Percentiles rank a stretch among this genome's conserved stretches.
Conservation (phyloP, 768 basidiomycete genomes). For the Clathrus columnatus region DNA sequence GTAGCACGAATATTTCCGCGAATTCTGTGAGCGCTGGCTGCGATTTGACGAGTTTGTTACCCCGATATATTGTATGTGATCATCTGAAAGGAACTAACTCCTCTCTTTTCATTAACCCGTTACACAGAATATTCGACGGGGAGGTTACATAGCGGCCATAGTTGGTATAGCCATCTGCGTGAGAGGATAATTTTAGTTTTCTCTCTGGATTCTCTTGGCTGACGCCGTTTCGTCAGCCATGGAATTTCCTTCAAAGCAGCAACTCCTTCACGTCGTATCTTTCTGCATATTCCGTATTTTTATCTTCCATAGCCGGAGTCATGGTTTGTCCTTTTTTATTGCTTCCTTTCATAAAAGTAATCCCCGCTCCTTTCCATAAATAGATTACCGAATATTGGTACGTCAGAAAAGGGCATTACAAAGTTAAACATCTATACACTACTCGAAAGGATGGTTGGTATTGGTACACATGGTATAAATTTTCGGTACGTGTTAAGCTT, state of each 20-base stretch:
- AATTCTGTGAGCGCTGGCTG: constrained; percentile 80
- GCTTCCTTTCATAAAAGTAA: not conserved
- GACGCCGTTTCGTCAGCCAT: constrained; percentile 29
- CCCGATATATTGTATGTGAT: constrained; percentile 57
- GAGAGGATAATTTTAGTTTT: not conserved
- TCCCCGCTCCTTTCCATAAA: not conserved
- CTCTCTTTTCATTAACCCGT: not conserved
- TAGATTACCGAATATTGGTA: constrained; percentile 76
- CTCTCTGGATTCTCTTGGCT: not conserved
- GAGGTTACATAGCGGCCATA: constrained; percentile 74
- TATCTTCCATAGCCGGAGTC: constrained; percentile 73
- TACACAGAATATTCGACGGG: constrained; percentile 66
- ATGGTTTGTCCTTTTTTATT: constrained; percentile 39
- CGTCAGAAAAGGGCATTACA: constrained; percentile 59
- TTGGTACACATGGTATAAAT: constrained; percentile 69
- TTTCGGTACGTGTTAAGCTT: constrained; percentile 39
- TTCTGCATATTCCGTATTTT: constrained; percentile 73
- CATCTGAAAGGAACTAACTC: not conserved
- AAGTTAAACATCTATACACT: constrained; percentile 63
- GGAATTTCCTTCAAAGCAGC: constrained; percentile 66
- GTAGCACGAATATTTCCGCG: constrained; percentile 70
- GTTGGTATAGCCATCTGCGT: constrained; percentile 61
- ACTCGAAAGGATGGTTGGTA: constrained; percentile 55
- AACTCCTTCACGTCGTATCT: constrained; percentile 76
- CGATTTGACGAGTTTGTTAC: constrained; percentile 69